Evolutionary conservation across 257 asterid genomes (phyloP).

Genomic region (Scutellaria baicalensis): DNA sequence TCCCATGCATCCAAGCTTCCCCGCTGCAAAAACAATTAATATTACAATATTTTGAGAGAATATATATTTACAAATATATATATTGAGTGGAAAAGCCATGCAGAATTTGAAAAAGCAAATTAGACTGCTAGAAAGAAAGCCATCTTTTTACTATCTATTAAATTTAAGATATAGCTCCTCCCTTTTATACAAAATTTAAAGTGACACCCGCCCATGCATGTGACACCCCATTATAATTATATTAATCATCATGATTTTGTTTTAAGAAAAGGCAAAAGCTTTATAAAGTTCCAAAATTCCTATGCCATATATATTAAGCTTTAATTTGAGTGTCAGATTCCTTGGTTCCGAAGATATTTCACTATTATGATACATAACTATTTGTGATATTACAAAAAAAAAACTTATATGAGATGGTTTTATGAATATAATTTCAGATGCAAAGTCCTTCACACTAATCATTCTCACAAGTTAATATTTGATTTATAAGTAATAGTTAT

Average conservation of each 20-base stretch:
- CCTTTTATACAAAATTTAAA: constrained; percentile 22
- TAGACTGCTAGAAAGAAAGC: constrained; percentile 35
- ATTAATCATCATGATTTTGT: not conserved
- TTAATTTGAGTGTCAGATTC: constrained; percentile 13
- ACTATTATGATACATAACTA: no score
- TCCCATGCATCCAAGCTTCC: constrained; percentile 87
- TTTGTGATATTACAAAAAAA: no score
- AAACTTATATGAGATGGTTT: no score
- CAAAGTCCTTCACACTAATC: no score
- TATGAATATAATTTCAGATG: no score
- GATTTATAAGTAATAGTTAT: no score
- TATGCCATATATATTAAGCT: constrained; percentile 14
- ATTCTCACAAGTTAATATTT: no score
- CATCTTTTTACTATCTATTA: constrained; percentile 44
- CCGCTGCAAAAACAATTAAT: constrained; percentile 30
- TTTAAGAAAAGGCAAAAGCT: constrained; percentile 3
- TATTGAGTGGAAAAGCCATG: constrained; percentile 49
- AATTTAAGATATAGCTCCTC: not conserved
- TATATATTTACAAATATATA: constrained; percentile 31
- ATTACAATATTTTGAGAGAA: constrained; percentile 20
- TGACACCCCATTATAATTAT: constrained; percentile 35
- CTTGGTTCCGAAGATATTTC: not conserved
- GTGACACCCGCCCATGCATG: constrained; percentile 52
- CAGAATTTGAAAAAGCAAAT: constrained; percentile 26
- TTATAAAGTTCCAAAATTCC: constrained; percentile 34